Conservation (phyloP, 352 stramenopile genomes). For the Phytophthora citrophthora region DNA sequence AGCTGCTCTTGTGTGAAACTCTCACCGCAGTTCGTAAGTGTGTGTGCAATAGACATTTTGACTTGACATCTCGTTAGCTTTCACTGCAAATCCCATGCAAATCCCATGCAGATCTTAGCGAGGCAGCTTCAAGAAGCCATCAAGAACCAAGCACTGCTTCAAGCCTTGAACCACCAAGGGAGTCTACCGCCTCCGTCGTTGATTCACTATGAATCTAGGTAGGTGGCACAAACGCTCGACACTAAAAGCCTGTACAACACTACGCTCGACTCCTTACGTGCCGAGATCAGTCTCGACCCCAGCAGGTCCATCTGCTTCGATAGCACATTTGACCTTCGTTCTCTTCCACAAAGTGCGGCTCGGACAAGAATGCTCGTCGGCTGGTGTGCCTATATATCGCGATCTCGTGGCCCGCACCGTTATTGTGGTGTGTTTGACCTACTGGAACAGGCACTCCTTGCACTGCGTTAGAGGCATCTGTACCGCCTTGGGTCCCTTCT, state of each 20-base stretch:
- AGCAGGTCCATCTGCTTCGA: slow-evolving; percentile 21
- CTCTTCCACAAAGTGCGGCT: slow-evolving; percentile 23
- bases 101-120: slow-evolving; percentile 17
- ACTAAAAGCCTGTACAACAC: slow-evolving; percentile 12
- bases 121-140: background rate
- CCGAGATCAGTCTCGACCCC: slow-evolving; percentile 1
- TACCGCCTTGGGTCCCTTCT: background rate
- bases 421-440: slow-evolving; percentile 11
- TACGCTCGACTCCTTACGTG: slow-evolving; percentile 16
- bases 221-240: background rate
- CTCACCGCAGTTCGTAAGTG: slow-evolving; percentile 14
- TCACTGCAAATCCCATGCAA: slow-evolving; percentile 13
- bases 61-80: slow-evolving; percentile 18
- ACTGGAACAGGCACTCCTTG: slow-evolving; percentile 10
- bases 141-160: background rate
- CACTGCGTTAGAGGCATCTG: slow-evolving; percentile 10
- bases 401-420: slow-evolving; percentile 12
- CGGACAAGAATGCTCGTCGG: slow-evolving; percentile 16
- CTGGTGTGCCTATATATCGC: slow-evolving; percentile 19
- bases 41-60: slow-evolving; percentile 30
- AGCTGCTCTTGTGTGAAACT: slow-evolving; percentile 16
- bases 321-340: slow-evolving; percentile 11
- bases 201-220: background rate
- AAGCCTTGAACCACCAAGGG: too few species aligned
- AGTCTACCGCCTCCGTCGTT: background rate